Evolutionary conservation across 306 rosid genomes (phyloP).

Genomic region (Clitoria ternatea): DNA sequence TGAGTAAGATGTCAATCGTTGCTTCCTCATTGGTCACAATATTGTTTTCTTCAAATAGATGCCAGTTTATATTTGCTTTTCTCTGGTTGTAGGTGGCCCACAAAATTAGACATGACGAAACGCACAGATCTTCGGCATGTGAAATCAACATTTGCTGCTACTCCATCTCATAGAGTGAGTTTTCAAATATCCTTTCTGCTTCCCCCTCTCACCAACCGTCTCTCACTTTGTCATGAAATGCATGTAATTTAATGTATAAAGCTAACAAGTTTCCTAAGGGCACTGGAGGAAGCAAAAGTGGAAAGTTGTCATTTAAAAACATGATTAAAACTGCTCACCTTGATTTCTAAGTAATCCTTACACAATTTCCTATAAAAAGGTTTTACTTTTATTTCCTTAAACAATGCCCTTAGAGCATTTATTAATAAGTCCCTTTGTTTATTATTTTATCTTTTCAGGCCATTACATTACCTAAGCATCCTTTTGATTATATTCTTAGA

Average conservation of each 20-base stretch:
- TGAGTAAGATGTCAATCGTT: slow-evolving; percentile 48
- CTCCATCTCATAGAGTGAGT: slow-evolving; percentile 80
- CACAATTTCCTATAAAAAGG: no score
- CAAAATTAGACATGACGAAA: slow-evolving; percentile 91
- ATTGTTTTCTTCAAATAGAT: not conserved
- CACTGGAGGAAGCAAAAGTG: no score
- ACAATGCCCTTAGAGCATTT: no score
- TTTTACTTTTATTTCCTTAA: no score
- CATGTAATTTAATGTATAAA: no score
- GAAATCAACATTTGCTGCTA: slow-evolving; percentile 69
- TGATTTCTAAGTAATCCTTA: no score
- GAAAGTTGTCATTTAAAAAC: no score
- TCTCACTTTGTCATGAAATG: slow-evolving; percentile 7
- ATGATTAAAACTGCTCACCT: no score
- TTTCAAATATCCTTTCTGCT: slow-evolving; percentile 21
- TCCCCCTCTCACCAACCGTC: not conserved
- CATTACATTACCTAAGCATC: slow-evolving; percentile 5
- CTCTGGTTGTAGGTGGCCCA: slow-evolving; percentile 79
- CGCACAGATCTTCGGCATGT: slow-evolving; percentile 88
- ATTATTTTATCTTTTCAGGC: slow-evolving; percentile 1
- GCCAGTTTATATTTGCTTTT: slow-evolving; percentile 12
- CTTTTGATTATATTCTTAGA: slow-evolving; percentile 5
- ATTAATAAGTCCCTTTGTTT: no score
- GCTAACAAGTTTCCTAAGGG: no score
- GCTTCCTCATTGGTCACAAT: slow-evolving; percentile 20